A percentile compares a stretch with the other conserved stretches of the same genome.
These are phyloP conservation scores for Biscogniauxia marginata DNA, from an alignment of 2,329 filamentous ascomycete species.

Conservation along the genomic window DNA sequence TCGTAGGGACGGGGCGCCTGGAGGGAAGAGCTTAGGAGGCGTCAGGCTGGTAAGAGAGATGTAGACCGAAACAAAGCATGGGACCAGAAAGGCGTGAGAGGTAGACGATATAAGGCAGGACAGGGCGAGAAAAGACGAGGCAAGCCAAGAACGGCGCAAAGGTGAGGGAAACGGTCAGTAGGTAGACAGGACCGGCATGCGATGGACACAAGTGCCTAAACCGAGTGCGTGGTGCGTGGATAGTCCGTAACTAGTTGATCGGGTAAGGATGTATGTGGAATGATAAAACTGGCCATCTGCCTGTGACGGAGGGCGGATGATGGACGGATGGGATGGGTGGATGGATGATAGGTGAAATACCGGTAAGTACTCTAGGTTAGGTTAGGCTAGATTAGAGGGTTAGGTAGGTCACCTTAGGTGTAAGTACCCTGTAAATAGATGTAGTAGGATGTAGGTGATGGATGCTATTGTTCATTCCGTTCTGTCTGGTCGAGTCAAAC, in stretches of 20 bases:
- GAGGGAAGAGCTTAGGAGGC: not conserved
- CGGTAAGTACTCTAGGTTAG: not conserved
- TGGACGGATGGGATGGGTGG: not conserved
- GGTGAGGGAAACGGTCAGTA: no score
- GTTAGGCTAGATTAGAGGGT: not conserved
- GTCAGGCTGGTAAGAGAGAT: not conserved
- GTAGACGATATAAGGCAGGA: not conserved
- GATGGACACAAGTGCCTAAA: not conserved
- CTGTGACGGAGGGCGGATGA: not conserved
- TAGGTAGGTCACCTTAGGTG: no score
- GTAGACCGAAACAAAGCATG: not conserved
- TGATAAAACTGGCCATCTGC: not conserved
- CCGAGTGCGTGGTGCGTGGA: not conserved
- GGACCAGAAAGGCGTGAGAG: not conserved
- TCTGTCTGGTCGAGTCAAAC: no score
- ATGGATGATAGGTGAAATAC: not conserved
- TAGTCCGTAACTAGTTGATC: slow-evolving; percentile 4
- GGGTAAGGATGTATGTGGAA: not conserved
- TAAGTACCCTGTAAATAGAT: no score
- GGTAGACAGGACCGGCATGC: no score
- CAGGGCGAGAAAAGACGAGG: not conserved
- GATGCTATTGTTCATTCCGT: no score
- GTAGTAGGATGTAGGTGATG: no score
- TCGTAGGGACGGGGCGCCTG: slow-evolving; percentile 7
- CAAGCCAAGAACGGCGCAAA: not conserved